Percentiles rank a stretch among this genome's conserved stretches.
Evolutionary conservation across 768 basidiomycete genomes (phyloP).

Genomic region (Agrocybe chaxingu): DNA sequence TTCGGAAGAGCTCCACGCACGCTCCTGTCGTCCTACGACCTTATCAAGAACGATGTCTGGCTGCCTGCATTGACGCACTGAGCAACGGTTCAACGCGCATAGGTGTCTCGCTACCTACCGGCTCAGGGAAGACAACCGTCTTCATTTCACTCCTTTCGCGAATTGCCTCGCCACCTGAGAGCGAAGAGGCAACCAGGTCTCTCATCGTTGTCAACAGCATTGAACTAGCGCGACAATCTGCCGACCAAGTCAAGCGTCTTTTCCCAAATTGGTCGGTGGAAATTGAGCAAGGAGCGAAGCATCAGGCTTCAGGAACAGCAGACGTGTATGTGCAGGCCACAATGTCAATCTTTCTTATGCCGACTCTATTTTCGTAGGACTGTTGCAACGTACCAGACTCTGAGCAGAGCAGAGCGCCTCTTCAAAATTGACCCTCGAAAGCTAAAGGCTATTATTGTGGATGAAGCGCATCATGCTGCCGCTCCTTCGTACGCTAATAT

Average conservation of each 20-base stretch:
- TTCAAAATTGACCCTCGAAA: slow-evolving; percentile 68
- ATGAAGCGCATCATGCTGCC: slow-evolving; percentile 95
- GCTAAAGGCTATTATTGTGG: slow-evolving; percentile 79
- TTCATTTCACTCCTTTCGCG: slow-evolving; percentile 81
- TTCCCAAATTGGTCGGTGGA: slow-evolving; percentile 80
- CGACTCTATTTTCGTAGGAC: slow-evolving; percentile 45
- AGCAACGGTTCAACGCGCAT: slow-evolving; percentile 66
- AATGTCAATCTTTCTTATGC: not conserved
- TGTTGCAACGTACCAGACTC: slow-evolving; percentile 86
- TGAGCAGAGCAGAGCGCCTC: slow-evolving; percentile 60
- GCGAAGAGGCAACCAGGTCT: slow-evolving; percentile 49
- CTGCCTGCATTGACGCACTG: slow-evolving; percentile 73
- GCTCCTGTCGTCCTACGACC: slow-evolving; percentile 59
- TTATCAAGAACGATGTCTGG: slow-evolving; percentile 82
- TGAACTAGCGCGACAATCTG: slow-evolving; percentile 87
- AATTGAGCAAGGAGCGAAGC: slow-evolving; percentile 83
- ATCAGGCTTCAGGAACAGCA: slow-evolving; percentile 74
- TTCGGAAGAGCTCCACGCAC: slow-evolving; percentile 10
- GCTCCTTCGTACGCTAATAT: slow-evolving; percentile 69
- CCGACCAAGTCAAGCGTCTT: slow-evolving; percentile 60
- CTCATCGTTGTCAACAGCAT: slow-evolving; percentile 87
- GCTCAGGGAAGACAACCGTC: slow-evolving; percentile 87
- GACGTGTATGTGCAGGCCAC: slow-evolving; percentile 63
- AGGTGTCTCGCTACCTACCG: slow-evolving; percentile 83
- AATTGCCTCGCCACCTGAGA: slow-evolving; percentile 42